These are phyloP conservation scores for Harringtonia aguacate DNA, from an alignment of 2,329 filamentous ascomycete genomes.

Conservation along the genomic window DNA sequence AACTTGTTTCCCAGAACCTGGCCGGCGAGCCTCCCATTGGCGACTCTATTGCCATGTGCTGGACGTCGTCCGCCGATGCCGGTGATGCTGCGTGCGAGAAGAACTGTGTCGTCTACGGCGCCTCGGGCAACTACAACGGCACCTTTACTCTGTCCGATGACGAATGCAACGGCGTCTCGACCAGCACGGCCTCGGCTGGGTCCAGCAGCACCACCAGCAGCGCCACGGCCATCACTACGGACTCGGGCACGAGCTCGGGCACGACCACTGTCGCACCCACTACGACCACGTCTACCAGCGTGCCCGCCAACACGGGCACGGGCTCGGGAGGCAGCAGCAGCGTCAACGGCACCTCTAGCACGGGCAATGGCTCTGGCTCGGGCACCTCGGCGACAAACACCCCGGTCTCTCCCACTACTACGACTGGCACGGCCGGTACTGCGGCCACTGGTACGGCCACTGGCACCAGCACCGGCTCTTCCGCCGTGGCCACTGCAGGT, in stretches of 20 bases:
- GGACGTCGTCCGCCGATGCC: slow-evolving; percentile 22
- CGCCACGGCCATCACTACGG: not conserved
- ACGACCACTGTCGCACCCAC: slow-evolving; percentile 9
- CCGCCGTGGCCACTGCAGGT: slow-evolving; percentile 17
- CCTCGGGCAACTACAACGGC: slow-evolving; percentile 14
- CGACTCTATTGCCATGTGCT: slow-evolving; percentile 27
- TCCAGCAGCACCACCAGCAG: slow-evolving; percentile 10
- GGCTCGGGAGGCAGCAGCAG: not conserved
- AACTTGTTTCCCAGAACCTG: slow-evolving; percentile 23
- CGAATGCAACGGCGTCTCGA: slow-evolving; percentile 17
- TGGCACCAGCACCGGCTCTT: too few relatives aligned
- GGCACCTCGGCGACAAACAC: slow-evolving; percentile 6
- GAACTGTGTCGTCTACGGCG: slow-evolving; percentile 36
- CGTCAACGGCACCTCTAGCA: not conserved
- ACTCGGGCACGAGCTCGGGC: not conserved
- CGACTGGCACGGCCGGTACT: not conserved
- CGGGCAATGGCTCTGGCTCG: not conserved
- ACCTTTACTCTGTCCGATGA: slow-evolving; percentile 25
- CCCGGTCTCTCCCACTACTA: slow-evolving; percentile 8
- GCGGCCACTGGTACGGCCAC: not conserved
- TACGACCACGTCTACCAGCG: too few relatives aligned
- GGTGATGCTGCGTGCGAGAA: slow-evolving; percentile 38
- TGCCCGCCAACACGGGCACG: not conserved
- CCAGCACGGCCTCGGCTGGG: slow-evolving; percentile 2
- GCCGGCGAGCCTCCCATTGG: slow-evolving; percentile 29